Conservation (phyloP, 331 rosid species). For the Quercus phellos region DNA sequence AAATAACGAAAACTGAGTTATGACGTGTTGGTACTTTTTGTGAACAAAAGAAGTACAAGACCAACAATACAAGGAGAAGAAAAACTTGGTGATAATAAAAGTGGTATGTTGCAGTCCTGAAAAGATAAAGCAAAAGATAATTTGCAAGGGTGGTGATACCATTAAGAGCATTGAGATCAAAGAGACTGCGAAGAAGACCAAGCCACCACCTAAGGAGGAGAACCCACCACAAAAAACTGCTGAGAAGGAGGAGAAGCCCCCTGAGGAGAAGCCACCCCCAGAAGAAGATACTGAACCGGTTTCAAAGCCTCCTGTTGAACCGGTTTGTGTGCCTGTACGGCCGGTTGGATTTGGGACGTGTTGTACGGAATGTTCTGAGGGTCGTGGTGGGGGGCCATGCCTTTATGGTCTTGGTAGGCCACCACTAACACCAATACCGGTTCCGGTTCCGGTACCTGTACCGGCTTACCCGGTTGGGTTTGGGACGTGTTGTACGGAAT, state of each 20-base stretch:
- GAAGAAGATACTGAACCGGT: background rate
- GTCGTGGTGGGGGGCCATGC: slow-evolving; percentile 27
- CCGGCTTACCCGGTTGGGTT: background rate
- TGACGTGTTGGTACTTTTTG: no score
- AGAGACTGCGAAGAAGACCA: background rate
- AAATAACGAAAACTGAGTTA: no score
- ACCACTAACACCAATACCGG: slow-evolving; percentile 1
- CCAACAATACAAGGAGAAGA: no score
- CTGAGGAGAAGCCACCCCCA: slow-evolving; percentile 26
- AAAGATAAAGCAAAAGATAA: no score
- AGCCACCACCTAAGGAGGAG: background rate
- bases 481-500: slow-evolving; percentile 18
- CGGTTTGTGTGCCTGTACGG: no score
- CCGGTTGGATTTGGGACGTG: slow-evolving; percentile 1
- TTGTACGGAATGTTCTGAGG: slow-evolving; percentile 27
- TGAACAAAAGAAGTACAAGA: no score
- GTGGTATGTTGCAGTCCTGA: no score
- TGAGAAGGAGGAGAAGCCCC: no score
- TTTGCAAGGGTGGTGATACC: no score
- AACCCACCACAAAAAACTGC: slow-evolving; percentile 13
- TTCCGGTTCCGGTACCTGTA: background rate
- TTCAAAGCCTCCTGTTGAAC: background rate
- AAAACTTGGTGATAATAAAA: no score
- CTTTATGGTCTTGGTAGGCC: background rate
- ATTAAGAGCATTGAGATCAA: no score